Percentiles rank a stretch among this genome's conserved stretches.
Conservation (phyloP, 495 filamentous ascomycete genomes). For the Sabuloglossum arenarium region DNA sequence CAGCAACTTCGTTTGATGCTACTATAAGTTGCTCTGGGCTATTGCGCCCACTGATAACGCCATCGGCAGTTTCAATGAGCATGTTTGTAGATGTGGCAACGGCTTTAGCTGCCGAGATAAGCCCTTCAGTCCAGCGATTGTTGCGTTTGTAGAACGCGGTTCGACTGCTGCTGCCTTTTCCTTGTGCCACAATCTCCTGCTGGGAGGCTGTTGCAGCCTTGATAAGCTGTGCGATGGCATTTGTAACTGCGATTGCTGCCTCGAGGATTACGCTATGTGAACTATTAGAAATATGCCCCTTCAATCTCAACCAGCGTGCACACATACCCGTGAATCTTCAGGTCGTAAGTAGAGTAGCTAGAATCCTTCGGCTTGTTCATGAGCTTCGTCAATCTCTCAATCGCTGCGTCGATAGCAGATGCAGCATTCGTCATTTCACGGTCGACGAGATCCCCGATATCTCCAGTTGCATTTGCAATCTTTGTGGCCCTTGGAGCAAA, state of each 20-base stretch:
- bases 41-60: conserved; percentile 78
- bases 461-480: conserved; percentile 51
- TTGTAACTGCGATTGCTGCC: conserved; percentile 89
- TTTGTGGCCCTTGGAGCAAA: conserved; percentile 73
- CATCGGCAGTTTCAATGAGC: conserved; percentile 92
- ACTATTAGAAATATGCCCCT: neutral
- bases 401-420: conserved; percentile 81
- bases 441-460: conserved; percentile 86
- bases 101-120: conserved; percentile 92
- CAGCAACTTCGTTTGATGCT: conserved; percentile 89
- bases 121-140: conserved; percentile 90
- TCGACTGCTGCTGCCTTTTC: conserved; percentile 64
- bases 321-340: conserved; percentile 59
- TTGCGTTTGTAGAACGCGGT: conserved; percentile 99
- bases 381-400: conserved; percentile 69
- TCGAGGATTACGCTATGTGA: conserved; percentile 46
- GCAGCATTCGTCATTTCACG: conserved; percentile 83
- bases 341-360: conserved; percentile 87
- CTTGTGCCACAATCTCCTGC: conserved; percentile 93
- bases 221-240: conserved; percentile 85
- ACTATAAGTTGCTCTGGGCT: conserved; percentile 94
- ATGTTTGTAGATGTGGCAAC: conserved; percentile 83
- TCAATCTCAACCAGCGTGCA: neutral
- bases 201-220: conserved; percentile 88
- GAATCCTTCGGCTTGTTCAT: conserved; percentile 75